Evolutionary conservation across 1,284 basidiomycete species (phyloP), one percentile per base, ranked within the genome.

Genomic region (Malassezia nana): DNA sequence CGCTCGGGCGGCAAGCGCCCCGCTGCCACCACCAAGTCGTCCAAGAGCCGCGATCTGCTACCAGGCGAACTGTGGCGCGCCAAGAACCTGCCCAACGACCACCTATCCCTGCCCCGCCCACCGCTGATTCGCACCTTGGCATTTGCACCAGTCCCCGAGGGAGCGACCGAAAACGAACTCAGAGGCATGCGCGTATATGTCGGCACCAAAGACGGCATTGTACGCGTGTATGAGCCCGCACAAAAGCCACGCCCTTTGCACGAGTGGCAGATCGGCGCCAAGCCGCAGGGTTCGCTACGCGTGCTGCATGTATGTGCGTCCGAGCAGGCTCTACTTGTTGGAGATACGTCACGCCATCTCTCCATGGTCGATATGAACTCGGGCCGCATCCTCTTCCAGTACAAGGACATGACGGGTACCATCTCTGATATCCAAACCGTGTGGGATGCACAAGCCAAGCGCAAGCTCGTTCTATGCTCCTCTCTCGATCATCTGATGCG

Each of bases 51-150:
- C 0, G 52, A 49, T 0, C 24, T 54, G 24, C n/a, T 38, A 4
- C 28, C 38, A 12, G 54, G 54, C 5, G 54, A 56, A 20, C 12
- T 56, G 8, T 56, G 54, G 54, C 43, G 54, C n/a, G 54, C 54
- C 20, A 56, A 56, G 25, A 56, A 50, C 24, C 38, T 56, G 13
- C 54, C 54, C 6, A 56, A 56, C 16, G 50, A 50, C 16, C 33
- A 44, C 18, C 30, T 56, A 12, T 56, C 54, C 6, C 40, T 56
- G 12, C 22, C 42, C 6, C 43, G 50, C 6, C 42, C 50, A 8
- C 54, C 54, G 6, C 35, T 51, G 15, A 56, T 56, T 18, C 48
- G 49, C 15, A 30, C 31, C 5, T 30, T 56, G 26, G 33, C 18
- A 1, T 56, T 56, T 18, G 20, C 49, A 4, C 48, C 54, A 25